Base-by-base conservation (phyloP, 108 stramenopile species). In the Cyclostephanos tholiformis region DNA sequence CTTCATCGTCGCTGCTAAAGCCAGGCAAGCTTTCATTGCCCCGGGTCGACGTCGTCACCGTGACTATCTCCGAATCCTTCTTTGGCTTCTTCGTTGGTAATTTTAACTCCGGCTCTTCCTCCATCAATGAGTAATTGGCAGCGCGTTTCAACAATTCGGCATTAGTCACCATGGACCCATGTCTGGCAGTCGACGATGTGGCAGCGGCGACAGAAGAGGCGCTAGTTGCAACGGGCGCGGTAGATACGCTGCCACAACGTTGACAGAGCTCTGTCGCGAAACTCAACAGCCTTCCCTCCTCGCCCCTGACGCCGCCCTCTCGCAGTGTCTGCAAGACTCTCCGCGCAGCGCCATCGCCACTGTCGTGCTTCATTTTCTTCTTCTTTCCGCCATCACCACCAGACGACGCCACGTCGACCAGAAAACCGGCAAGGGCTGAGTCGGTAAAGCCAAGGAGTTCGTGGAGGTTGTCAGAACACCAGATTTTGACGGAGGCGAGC, bases 381-480 rank as follows among this genome's bases (percentile, higher is more conserved):
- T 23, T 57, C 38, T 49, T 73, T 20, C 13, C 44, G 44, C 44
- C 44, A 19, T 61, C 64, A 41, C 77, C 71, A 12, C 23, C 26
- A 20, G 67, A 79, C 27, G 73, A 71, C 16, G 94, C 91, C 19
- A 91, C 80, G 62, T 83, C 65, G 7, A 84, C 82, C 44, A 95
- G 67, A 71, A 89, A 96, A 19, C 80, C 74, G 6, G 92, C 89
- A 32, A 92, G 64, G 12, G 90, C 82, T 0, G 84, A 77, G 65
- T 91, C 88, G n/a, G 87, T 62, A 78, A 90, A 96, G 25, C 95
- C 95, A 16, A 94, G 65, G 46, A 94, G 48, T 51, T 79, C 79
- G 71, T 96, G 95, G 26, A 96, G 83, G 63, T 74, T 50, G 69
- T 94, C 91, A 8, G 88, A 87, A 66, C 91, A 91, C 91, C 91